These are phyloP conservation scores for Cryphonectria carpinicola DNA, from an alignment of 2,329 filamentous ascomycete genomes.

Conservation along the genomic window DNA sequence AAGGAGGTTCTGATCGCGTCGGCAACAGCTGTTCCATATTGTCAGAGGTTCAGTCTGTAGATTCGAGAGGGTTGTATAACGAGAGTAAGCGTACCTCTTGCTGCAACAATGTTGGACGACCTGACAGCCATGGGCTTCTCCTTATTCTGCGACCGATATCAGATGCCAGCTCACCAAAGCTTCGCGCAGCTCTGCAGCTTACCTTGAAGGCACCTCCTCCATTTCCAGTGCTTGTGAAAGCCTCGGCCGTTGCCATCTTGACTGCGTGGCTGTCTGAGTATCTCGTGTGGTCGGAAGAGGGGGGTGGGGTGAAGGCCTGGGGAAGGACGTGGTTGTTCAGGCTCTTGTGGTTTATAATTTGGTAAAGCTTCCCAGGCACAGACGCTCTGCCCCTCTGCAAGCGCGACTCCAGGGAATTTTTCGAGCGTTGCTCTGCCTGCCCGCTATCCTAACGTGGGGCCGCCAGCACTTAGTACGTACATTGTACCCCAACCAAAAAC, in stretches of 20 bases:
- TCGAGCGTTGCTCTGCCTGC: conserved; percentile 15
- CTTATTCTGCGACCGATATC: conserved; percentile 66
- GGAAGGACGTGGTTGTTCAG: conserved; percentile 15
- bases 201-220: conserved; percentile 57
- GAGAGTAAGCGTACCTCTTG: conserved; percentile 69
- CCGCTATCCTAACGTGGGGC: conserved; percentile 14
- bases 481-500: background rate
- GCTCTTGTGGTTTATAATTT: conserved; percentile 16
- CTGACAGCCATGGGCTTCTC: conserved; percentile 98
- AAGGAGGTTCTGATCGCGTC: conserved; percentile 97
- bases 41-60: conserved; percentile 6
- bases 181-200: conserved; percentile 36
- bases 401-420: conserved; percentile 20
- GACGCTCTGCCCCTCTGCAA: conserved; percentile 17
- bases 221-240: conserved; percentile 51
- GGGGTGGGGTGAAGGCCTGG: background rate
- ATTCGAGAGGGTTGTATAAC: conserved; percentile 18
- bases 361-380: conserved; percentile 12
- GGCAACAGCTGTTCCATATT: conserved; percentile 73
- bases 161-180: conserved; percentile 35
- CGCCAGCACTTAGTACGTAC: conserved; percentile 10
- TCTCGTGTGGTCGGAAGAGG: conserved; percentile 26
- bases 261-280: conserved; percentile 10
- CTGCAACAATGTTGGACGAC: conserved; percentile 94
- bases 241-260: conserved; percentile 51